Percentiles rank a stretch among this genome's conserved stretches.
These are phyloP conservation scores for Forsythia suspensa DNA, from an alignment of 257 asterid genomes.

Conservation along the genomic window DNA sequence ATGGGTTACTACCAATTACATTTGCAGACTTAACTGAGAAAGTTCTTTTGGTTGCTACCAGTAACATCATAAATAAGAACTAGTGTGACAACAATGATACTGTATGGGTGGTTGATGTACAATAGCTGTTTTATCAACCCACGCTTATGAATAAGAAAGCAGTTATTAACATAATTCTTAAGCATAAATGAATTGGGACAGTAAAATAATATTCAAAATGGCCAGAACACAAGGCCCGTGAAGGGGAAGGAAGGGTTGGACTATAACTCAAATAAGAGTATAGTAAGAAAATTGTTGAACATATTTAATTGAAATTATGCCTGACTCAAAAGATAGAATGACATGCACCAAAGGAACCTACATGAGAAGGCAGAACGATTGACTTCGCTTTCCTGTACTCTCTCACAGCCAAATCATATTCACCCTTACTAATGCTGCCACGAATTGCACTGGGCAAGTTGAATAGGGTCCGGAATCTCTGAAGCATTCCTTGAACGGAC, in stretches of 20 bases:
- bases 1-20: not conserved
- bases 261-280: not conserved
- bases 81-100: not conserved
- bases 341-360: constrained; percentile 22
- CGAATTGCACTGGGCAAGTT: constrained; percentile 98
- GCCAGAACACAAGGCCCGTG: not conserved
- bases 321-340: not conserved
- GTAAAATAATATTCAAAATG: not conserved
- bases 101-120: not conserved
- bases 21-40: not conserved
- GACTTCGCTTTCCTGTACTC: constrained; percentile 99
- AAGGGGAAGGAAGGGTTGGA: not conserved
- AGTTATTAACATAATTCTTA: not conserved
- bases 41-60: not conserved
- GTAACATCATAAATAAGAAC: not conserved
- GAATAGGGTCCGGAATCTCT: constrained; percentile 93
- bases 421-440: constrained; percentile 90
- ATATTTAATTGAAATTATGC: not conserved
- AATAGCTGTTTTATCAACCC: not conserved
- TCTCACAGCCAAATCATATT: constrained; percentile 96
- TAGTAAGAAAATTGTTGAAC: not conserved
- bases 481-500: constrained; percentile 99
- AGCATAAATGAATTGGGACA: not conserved
- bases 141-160: not conserved
- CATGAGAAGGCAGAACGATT: constrained; percentile 98